Percentiles rank a stretch among this genome's conserved stretches.
These are phyloP conservation scores for Lathyrus tuberosus DNA, from an alignment of 306 rosid species.

Conservation along the genomic window DNA sequence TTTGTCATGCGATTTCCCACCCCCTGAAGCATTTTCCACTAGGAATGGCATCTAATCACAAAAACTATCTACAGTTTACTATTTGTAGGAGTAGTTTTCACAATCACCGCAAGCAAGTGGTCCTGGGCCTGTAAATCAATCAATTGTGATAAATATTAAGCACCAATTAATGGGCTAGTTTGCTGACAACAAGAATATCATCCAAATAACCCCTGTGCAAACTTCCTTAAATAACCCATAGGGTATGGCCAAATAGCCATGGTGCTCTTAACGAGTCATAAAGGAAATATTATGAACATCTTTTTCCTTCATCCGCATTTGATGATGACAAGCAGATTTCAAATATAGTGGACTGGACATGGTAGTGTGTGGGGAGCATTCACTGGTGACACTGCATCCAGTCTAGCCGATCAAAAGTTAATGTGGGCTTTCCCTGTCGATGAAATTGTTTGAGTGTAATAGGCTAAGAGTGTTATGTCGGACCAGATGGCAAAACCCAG, in stretches of 20 bases:
- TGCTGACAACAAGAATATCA: too few relatives aligned
- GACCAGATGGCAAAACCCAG: too few relatives aligned
- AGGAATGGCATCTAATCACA: constrained; percentile 59
- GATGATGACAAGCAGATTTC: neutral
- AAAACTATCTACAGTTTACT: constrained; percentile 64
- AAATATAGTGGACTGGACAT: neutral
- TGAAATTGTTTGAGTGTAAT: neutral
- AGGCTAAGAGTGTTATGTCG: too few relatives aligned
- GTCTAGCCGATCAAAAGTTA: neutral
- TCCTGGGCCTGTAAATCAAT: constrained; percentile 65
- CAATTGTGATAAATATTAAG: constrained; percentile 40
- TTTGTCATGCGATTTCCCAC: constrained; percentile 51
- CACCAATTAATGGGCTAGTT: constrained; percentile 30
- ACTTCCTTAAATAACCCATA: too few relatives aligned
- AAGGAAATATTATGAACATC: neutral
- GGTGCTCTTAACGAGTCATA: neutral
- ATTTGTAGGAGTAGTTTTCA: constrained; percentile 56
- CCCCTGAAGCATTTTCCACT: too few relatives aligned
- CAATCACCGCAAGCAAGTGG: constrained; percentile 77
- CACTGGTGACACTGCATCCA: neutral
- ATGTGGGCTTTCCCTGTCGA: neutral
- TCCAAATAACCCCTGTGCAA: too few relatives aligned
- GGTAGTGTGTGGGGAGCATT: neutral
- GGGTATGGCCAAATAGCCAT: too few relatives aligned
- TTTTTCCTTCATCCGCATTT: neutral